phyloP scores from a whole-genome alignment of 2,329 filamentous ascomycete species.

The Fusarium lateritium region DNA sequence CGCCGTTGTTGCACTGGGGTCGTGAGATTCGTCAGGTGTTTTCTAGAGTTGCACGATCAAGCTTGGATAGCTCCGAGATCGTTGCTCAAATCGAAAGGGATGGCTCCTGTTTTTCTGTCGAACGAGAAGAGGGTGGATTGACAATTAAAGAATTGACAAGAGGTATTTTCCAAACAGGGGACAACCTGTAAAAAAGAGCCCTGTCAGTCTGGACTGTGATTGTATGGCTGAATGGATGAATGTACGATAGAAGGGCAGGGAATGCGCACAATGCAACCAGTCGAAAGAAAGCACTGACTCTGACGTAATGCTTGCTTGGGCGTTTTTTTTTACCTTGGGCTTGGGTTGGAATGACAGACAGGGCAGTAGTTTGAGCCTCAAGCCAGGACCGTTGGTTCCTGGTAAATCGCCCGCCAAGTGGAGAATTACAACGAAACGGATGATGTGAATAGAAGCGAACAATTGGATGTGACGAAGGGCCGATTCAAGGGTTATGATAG shows the following conservation, averaged over 20 bases:
- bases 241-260: slow-evolving; percentile 33
- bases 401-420: slow-evolving; percentile 31
- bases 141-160: slow-evolving; percentile 15
- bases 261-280: slow-evolving; percentile 39
- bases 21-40: slow-evolving; percentile 49
- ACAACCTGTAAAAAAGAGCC: slow-evolving; percentile 26
- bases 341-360: slow-evolving; percentile 32
- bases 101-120: slow-evolving; percentile 18
- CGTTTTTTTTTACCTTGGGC: slow-evolving; percentile 1
- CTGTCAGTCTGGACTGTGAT: slow-evolving; percentile 30
- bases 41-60: slow-evolving; percentile 37
- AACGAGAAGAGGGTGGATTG: slow-evolving; percentile 12
- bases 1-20: slow-evolving; percentile 38
- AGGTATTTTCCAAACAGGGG: slow-evolving; percentile 30
- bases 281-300: slow-evolving; percentile 31
- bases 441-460: slow-evolving; percentile 17
- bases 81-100: slow-evolving; percentile 24
- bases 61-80: slow-evolving; percentile 48
- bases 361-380: slow-evolving; percentile 35
- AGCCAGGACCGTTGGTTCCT: slow-evolving; percentile 36
- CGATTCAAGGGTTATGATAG: slow-evolving; percentile 16
- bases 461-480: slow-evolving; percentile 31
- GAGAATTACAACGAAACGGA: slow-evolving; percentile 24
- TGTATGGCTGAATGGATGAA: slow-evolving; percentile 29
- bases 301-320: slow-evolving; percentile 47